These are phyloP conservation scores for Alternaria sp. DNA, from an alignment of 2,329 filamentous ascomycete species.

Conservation along the genomic window DNA sequence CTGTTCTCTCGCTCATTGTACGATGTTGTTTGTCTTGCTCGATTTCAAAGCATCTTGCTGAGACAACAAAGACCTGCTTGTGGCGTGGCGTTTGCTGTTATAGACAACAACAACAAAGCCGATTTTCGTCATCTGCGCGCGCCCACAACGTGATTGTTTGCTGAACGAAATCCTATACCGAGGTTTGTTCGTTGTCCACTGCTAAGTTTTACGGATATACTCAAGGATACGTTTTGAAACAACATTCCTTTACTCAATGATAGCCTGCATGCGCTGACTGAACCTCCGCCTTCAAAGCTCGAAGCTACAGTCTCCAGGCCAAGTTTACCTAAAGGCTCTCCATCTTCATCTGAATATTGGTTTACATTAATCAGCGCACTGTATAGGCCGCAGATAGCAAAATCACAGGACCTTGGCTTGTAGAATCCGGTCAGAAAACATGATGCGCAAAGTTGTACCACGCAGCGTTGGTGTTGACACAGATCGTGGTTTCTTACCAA, in stretches of 20 bases:
- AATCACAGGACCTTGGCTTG: not conserved
- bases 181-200: conserved; percentile 20
- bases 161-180: conserved; percentile 3
- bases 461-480: conserved; percentile 23
- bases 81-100: conserved; percentile 25
- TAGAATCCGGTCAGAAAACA: not conserved
- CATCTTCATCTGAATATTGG: not conserved
- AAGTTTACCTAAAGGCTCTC: not conserved
- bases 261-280: conserved; percentile 25
- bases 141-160: conserved; percentile 30
- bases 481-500: conserved; percentile 32
- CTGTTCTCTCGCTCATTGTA: not conserved
- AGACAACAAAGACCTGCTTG: conserved; percentile 23
- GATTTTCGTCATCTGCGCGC: conserved; percentile 25
- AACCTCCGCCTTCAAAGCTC: conserved; percentile 13
- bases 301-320: not conserved
- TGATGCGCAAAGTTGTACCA: conserved; percentile 23
- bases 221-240: conserved; percentile 31
- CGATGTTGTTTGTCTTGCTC: not conserved
- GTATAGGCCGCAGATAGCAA: not conserved
- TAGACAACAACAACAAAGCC: conserved; percentile 27
- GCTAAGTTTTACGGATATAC: conserved; percentile 14
- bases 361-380: not conserved
- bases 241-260: conserved; percentile 28
- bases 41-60: conserved; percentile 5